A percentile compares a stretch with the other conserved stretches of the same genome.
These are phyloP conservation scores for Fraxinus cuspidata DNA, from an alignment of 257 asterid genomes.

Conservation along the genomic window DNA sequence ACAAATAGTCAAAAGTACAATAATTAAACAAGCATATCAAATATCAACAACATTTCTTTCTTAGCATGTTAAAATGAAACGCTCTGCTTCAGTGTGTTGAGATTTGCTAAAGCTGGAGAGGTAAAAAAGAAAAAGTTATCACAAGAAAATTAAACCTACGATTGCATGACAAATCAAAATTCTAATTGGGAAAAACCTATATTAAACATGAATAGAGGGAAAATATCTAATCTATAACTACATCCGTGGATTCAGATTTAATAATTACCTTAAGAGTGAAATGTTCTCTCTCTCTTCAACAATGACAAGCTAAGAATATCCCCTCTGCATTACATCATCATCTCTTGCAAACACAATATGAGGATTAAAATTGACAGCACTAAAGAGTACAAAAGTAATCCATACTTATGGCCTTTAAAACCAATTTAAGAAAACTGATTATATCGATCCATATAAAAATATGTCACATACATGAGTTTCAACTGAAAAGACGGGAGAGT, in stretches of 20 bases:
- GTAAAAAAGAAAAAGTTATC: too few species aligned
- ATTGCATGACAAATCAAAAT: too few species aligned
- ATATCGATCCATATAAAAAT: not conserved
- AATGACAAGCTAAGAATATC: constrained; percentile 45
- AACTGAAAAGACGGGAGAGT: not conserved
- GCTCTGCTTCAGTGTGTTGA: not conserved
- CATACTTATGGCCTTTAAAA: not conserved
- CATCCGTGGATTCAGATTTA: constrained; percentile 30
- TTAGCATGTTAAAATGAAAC: not conserved
- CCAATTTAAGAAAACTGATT: not conserved
- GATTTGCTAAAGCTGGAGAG: not conserved
- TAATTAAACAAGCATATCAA: not conserved
- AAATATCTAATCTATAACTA: constrained; percentile 26
- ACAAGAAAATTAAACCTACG: too few species aligned
- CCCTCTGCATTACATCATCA: constrained; percentile 44
- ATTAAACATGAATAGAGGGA: constrained; percentile 18
- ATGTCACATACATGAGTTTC: not conserved
- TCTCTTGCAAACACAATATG: constrained; percentile 52
- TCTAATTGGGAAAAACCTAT: not conserved
- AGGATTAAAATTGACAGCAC: constrained; percentile 35
- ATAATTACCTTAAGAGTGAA: constrained; percentile 37
- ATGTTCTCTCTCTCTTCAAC: constrained; percentile 40
- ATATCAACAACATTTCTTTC: not conserved
- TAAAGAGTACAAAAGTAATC: not conserved
- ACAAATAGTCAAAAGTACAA: not conserved